Evolutionary conservation across 257 asterid genomes (phyloP).

Genomic region (Penstemon barbatus): DNA sequence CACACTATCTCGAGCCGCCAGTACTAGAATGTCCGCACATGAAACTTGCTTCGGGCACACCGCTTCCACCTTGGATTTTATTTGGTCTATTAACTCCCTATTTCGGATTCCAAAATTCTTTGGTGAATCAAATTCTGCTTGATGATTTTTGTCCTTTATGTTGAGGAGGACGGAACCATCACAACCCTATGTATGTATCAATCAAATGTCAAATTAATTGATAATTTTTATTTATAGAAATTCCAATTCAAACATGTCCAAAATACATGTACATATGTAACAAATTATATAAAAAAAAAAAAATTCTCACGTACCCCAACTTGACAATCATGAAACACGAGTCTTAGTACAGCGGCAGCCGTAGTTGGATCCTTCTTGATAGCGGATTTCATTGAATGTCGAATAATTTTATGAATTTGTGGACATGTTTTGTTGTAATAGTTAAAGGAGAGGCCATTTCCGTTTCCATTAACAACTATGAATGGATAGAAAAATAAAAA

Average conservation of each 20-base stretch:
- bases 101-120: constrained; percentile 42
- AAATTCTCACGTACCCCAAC: too few species aligned
- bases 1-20: constrained; percentile 45
- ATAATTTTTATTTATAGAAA: background rate
- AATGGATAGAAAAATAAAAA: background rate
- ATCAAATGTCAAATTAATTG: background rate
- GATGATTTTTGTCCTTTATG: constrained; percentile 3
- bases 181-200: constrained; percentile 31
- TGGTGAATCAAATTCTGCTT: constrained; percentile 28
- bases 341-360: constrained; percentile 41
- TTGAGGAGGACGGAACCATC: constrained; percentile 50
- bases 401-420: constrained; percentile 31
- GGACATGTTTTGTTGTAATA: constrained; percentile 38
- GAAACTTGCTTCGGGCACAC: constrained; percentile 39
- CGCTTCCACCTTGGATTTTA: constrained; percentile 36
- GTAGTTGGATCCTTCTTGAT: constrained; percentile 32
- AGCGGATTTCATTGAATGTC: constrained; percentile 24
- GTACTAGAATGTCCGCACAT: constrained; percentile 42
- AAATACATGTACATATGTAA: too few species aligned
- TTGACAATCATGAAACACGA: too few species aligned
- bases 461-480: constrained; percentile 8
- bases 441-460: constrained; percentile 33
- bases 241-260: too few species aligned
- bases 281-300: too few species aligned
- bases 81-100: constrained; percentile 32